phyloP scores from a whole-genome alignment of 2,329 filamentous ascomycete species.

The Rhynchosporium secalis region DNA sequence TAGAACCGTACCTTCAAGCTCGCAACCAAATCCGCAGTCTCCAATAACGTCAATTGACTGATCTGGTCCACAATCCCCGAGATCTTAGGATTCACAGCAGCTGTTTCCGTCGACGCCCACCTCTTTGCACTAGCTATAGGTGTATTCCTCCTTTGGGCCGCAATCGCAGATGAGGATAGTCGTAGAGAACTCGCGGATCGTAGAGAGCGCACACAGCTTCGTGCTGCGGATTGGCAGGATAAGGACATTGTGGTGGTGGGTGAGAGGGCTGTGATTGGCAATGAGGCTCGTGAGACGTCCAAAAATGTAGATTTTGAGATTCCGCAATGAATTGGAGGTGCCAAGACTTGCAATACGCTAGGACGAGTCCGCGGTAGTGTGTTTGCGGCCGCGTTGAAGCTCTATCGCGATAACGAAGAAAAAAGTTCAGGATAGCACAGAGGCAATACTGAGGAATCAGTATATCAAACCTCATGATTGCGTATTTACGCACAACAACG shows the following conservation, averaged over 20 bases:
- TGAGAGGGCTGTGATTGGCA: background rate
- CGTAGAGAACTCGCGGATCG: slow-evolving; percentile 51
- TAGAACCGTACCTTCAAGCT: slow-evolving; percentile 78
- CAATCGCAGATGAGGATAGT: slow-evolving; percentile 45
- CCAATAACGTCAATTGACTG: slow-evolving; percentile 93
- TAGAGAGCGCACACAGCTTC: slow-evolving; percentile 64
- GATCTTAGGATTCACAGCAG: slow-evolving; percentile 82
- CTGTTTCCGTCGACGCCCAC: slow-evolving; percentile 83
- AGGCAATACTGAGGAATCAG: slow-evolving; percentile 2
- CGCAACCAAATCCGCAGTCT: slow-evolving; percentile 94
- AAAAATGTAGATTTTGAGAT: slow-evolving; percentile 13
- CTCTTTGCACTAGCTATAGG: slow-evolving; percentile 48
- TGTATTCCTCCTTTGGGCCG: slow-evolving; percentile 49
- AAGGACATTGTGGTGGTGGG: slow-evolving; percentile 54
- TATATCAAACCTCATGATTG: slow-evolving; percentile 5
- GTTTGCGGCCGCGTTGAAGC: slow-evolving; percentile 1
- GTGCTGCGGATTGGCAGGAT: slow-evolving; percentile 63
- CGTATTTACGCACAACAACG: slow-evolving; percentile 17
- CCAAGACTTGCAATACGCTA: slow-evolving; percentile 12
- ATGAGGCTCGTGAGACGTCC: slow-evolving; percentile 16
- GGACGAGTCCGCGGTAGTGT: background rate
- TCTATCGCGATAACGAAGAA: slow-evolving; percentile 22
- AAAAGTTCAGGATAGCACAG: slow-evolving; percentile 21
- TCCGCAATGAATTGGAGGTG: slow-evolving; percentile 4
- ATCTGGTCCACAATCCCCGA: slow-evolving; percentile 95